Conservation (phyloP, 768 basidiomycete species). For the Boletus reticuloceps region DNA sequence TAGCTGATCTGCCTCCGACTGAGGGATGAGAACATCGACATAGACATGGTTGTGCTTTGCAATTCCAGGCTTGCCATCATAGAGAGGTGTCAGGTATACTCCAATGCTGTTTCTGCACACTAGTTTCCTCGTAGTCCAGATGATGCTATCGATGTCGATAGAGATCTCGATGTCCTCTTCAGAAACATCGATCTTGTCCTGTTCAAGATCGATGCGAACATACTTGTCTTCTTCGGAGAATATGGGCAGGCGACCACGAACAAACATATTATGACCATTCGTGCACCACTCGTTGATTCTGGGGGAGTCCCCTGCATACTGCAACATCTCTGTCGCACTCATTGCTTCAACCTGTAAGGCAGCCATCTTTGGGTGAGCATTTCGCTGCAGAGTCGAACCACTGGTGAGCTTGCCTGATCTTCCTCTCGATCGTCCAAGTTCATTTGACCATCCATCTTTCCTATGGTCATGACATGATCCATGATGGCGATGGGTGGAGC, state of each 20-base stretch:
- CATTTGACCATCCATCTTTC: background rate
- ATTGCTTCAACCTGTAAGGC: no score
- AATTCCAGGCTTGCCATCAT: slow-evolving; percentile 2
- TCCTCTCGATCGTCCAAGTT: no score
- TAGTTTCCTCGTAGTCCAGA: background rate
- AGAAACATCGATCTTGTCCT: background rate
- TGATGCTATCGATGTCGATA: slow-evolving; percentile 3
- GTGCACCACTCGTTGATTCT: background rate
- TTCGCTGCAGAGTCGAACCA: no score
- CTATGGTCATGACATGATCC: background rate
- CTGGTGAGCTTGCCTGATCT: no score
- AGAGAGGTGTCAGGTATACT: background rate
- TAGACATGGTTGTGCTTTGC: slow-evolving; percentile 17
- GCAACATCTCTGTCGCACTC: no score
- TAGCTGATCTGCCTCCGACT: slow-evolving; percentile 5
- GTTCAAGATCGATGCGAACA: background rate
- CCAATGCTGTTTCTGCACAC: background rate
- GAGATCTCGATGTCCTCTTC: background rate
- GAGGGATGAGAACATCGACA: slow-evolving; percentile 7
- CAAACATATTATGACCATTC: background rate
- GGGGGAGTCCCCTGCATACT: no score
- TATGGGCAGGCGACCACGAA: background rate
- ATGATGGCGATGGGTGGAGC: no score
- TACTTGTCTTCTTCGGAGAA: background rate
- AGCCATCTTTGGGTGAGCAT: no score